phyloP scores from a whole-genome alignment of 2,329 filamentous ascomycete genomes.

The Microdochium nivale region DNA sequence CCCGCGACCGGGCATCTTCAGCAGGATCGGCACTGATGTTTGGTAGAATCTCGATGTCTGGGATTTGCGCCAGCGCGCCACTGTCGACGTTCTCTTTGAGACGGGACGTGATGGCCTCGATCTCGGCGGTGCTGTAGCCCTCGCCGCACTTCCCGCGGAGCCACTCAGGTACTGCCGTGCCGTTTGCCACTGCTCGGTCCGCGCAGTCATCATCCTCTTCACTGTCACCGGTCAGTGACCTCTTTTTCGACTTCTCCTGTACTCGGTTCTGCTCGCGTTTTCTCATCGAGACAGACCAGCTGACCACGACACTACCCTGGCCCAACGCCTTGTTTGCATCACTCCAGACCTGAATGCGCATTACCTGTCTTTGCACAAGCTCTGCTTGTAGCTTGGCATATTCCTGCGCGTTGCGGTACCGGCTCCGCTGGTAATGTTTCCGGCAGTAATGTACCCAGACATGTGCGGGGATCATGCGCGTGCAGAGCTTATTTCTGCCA shows the following conservation, averaged over 20 bases:
- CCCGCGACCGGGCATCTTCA: slow-evolving; percentile 17
- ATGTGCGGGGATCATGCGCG: slow-evolving; percentile 56
- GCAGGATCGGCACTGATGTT: slow-evolving; percentile 34
- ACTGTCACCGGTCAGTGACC: slow-evolving; percentile 19
- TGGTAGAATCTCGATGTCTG: slow-evolving; percentile 51
- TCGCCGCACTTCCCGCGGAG: slow-evolving; percentile 34
- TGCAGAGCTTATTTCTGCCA: slow-evolving; percentile 73
- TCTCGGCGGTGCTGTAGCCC: slow-evolving; percentile 37
- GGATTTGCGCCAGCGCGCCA: slow-evolving; percentile 35
- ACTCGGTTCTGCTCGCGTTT: slow-evolving; percentile 56
- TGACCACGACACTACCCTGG: slow-evolving; percentile 35
- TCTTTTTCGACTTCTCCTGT: slow-evolving; percentile 29
- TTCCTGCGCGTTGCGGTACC: slow-evolving; percentile 57
- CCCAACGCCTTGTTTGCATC: slow-evolving; percentile 32
- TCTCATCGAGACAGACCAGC: slow-evolving; percentile 55
- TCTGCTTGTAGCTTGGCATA: slow-evolving; percentile 56
- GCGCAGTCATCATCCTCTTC: slow-evolving; percentile 20
- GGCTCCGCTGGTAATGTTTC: slow-evolving; percentile 71
- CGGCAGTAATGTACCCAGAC: slow-evolving; percentile 73
- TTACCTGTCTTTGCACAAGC: slow-evolving; percentile 54
- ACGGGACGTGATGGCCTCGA: slow-evolving; percentile 36
- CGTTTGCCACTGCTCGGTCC: slow-evolving; percentile 20
- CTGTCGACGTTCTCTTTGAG: slow-evolving; percentile 35
- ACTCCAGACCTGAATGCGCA: slow-evolving; percentile 55
- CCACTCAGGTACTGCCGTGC: slow-evolving; percentile 39